These are phyloP conservation scores for Dioscorea cayenensis DNA, from an alignment of 116 monocot genomes.

Conservation along the genomic window DNA sequence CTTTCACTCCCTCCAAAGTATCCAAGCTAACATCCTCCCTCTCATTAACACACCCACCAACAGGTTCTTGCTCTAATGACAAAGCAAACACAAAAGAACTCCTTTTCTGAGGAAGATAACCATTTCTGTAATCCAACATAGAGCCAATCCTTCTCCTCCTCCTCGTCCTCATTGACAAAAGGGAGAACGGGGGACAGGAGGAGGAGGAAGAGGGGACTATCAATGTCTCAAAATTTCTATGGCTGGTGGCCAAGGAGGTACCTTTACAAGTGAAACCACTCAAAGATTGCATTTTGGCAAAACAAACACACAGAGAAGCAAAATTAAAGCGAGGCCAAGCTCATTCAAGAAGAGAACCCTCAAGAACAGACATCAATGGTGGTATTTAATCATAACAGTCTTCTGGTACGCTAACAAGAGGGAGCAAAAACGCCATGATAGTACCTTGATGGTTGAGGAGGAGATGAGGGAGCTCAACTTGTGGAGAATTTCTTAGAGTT, in stretches of 20 bases:
- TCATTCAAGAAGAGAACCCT: background rate
- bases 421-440: too few relatives aligned
- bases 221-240: constrained; percentile 21
- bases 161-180: constrained; percentile 16
- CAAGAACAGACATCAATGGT: background rate
- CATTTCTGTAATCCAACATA: constrained; percentile 5
- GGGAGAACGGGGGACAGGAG: background rate
- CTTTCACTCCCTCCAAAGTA: background rate
- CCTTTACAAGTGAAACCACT: constrained; percentile 27
- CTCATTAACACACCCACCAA: constrained; percentile 1
- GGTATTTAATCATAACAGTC: too few relatives aligned
- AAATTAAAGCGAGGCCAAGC: background rate
- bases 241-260: constrained; percentile 10
- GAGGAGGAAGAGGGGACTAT: background rate
- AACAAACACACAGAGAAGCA: constrained; percentile 7
- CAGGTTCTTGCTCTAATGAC: constrained; percentile 30
- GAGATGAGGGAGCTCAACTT: too few relatives aligned
- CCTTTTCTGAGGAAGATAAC: constrained; percentile 9
- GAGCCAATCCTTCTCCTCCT: background rate
- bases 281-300: constrained; percentile 46
- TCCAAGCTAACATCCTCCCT: background rate
- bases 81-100: constrained; percentile 25
- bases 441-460: too few relatives aligned
- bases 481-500: too few relatives aligned
- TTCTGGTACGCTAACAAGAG: too few relatives aligned